A percentile compares a stretch with the other conserved stretches of the same genome.
Conservation (phyloP, 2,329 filamentous ascomycete species). For the Paracorniculantispora psalliotae region DNA sequence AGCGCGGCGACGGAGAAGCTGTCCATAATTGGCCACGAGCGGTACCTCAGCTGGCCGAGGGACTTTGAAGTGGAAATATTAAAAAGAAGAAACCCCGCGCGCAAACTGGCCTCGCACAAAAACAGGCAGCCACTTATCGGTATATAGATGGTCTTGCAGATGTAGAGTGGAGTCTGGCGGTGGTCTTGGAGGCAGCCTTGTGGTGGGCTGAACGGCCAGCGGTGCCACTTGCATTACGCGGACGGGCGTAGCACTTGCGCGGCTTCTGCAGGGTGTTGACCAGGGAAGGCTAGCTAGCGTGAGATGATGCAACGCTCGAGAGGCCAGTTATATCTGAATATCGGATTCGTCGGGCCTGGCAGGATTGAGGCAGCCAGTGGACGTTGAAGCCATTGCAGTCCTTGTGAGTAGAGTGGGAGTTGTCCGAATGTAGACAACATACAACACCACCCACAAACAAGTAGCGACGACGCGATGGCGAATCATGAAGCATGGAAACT, state of each 20-base stretch:
- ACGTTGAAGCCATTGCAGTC: no score
- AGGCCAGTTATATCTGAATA: no score
- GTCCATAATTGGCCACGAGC: neutral
- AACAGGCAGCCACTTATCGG: neutral
- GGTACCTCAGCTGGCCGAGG: neutral
- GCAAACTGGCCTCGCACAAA: neutral
- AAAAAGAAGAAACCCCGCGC: no score
- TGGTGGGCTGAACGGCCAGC: neutral
- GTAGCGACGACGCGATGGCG: no score
- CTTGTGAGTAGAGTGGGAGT: no score
- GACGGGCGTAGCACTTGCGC: neutral
- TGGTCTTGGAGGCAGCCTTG: neutral
- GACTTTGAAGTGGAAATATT: no score
- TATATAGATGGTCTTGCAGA: neutral
- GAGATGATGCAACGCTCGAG: neutral
- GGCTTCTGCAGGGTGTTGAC: neutral
- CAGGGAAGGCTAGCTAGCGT: neutral
- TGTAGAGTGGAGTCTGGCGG: neutral
- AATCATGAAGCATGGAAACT: no score
- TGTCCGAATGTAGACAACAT: no score
- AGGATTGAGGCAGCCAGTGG: neutral
- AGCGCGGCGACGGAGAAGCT: conserved; percentile 1
- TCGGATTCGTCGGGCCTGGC: no score
- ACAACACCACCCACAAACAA: no score
- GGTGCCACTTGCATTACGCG: neutral